These are phyloP conservation scores for Westerdykella ornata DNA, from an alignment of 2,329 filamentous ascomycete species.

Conservation along the genomic window DNA sequence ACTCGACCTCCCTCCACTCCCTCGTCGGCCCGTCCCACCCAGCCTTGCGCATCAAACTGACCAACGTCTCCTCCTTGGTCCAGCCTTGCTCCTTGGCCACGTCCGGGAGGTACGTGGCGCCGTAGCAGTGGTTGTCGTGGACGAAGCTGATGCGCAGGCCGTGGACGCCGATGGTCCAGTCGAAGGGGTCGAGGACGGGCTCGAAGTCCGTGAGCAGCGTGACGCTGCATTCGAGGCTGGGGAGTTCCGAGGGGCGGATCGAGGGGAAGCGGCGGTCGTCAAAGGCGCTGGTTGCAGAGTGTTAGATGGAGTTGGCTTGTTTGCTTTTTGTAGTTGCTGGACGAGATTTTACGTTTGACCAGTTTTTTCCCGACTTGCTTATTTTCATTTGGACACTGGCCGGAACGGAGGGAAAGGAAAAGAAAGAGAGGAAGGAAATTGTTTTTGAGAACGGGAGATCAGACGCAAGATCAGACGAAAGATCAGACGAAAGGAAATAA, in stretches of 20 bases:
- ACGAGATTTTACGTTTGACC: too few species aligned
- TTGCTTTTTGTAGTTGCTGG: background rate
- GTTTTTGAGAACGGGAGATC: too few species aligned
- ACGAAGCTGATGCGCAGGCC: conserved; percentile 81
- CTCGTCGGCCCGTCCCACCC: conserved; percentile 68
- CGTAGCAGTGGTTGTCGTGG: conserved; percentile 65
- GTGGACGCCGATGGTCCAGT: conserved; percentile 83
- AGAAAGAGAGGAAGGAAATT: conserved; percentile 1
- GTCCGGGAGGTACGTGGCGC: conserved; percentile 86
- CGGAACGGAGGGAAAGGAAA: conserved; percentile 1
- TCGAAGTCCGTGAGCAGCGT: conserved; percentile 86
- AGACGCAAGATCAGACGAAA: background rate
- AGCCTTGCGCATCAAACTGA: conserved; percentile 88
- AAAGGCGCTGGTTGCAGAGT: conserved; percentile 46
- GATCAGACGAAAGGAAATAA: background rate
- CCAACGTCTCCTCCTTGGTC: conserved; percentile 85
- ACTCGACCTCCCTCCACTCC: conserved; percentile 70
- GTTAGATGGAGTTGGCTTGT: too few species aligned
- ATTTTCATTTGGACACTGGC: background rate
- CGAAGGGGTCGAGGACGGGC: conserved; percentile 62
- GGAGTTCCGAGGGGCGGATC: conserved; percentile 42
- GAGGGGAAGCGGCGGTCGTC: conserved; percentile 57
- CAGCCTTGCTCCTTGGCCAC: conserved; percentile 90
- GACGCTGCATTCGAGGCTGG: conserved; percentile 45
- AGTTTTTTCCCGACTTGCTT: background rate